A percentile compares a stretch with the other conserved stretches of the same genome.
Conservation (phyloP, 179 eudicot species). For the Sideroxylon spinosum region DNA sequence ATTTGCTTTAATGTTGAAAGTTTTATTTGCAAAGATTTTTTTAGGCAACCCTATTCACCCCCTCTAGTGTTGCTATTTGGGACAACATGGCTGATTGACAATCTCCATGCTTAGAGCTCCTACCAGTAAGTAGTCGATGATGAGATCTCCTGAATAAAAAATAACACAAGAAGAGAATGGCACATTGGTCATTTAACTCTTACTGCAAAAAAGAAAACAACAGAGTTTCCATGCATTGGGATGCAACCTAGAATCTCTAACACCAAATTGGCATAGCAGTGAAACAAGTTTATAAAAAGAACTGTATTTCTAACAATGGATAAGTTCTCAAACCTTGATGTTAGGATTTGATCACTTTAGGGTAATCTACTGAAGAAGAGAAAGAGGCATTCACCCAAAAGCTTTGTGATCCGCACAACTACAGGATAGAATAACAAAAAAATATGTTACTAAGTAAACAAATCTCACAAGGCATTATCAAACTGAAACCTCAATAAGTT, state of each 20-base stretch:
- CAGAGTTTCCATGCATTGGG: not conserved
- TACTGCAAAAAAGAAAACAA: not conserved
- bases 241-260: not conserved
- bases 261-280: not conserved
- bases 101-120: slow-evolving; percentile 55
- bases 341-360: slow-evolving; percentile 44
- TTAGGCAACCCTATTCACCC: no score
- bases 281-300: not conserved
- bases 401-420: slow-evolving; percentile 13
- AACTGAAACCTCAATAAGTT: not conserved
- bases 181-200: no score
- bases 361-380: not conserved
- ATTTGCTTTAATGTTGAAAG: no score
- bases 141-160: slow-evolving; percentile 43
- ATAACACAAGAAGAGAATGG: not conserved
- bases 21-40: no score
- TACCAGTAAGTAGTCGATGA: slow-evolving; percentile 38
- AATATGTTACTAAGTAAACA: not conserved
- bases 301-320: not conserved
- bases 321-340: slow-evolving; percentile 40
- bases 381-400: not conserved
- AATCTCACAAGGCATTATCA: not conserved
- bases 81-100: no score
- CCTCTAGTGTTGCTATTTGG: no score
- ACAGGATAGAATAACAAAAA: not conserved